Percentiles rank a stretch among this genome's conserved stretches.
Conservation (phyloP, 805 yeast species). For the Starmerella scarabaei region DNA sequence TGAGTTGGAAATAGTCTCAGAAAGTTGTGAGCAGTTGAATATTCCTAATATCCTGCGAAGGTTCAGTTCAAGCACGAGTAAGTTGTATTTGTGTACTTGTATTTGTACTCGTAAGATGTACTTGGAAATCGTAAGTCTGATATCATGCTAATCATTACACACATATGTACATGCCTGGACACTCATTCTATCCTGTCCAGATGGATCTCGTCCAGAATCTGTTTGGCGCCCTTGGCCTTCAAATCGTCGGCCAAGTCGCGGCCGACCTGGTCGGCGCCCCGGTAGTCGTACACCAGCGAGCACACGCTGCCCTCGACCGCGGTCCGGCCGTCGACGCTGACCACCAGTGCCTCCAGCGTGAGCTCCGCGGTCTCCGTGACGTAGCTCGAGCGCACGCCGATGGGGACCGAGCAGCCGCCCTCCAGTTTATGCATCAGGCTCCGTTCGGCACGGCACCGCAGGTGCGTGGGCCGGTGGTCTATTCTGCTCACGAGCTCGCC, state of each 20-base stretch:
- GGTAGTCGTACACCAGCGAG: slow-evolving; percentile 31
- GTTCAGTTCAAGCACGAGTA: no score
- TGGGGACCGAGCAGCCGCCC: slow-evolving; percentile 97
- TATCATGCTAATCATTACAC: no score
- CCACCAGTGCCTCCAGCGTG: slow-evolving; percentile 56
- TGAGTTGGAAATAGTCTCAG: no score
- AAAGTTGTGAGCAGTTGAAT: no score
- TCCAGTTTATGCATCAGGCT: slow-evolving; percentile 75
- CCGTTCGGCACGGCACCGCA: slow-evolving; percentile 80
- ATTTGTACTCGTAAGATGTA: no score
- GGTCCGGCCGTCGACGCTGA: slow-evolving; percentile 69
- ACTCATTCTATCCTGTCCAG: slow-evolving; percentile 20
- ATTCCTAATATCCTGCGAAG: no score
- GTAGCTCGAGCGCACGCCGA: slow-evolving; percentile 66
- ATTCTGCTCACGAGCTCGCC: slow-evolving; percentile 47
- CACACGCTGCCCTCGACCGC: slow-evolving; percentile 46
- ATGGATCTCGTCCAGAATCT: slow-evolving; percentile 67
- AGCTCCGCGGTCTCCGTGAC: slow-evolving; percentile 37
- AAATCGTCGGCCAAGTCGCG: slow-evolving; percentile 51
- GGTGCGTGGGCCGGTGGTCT: slow-evolving; percentile 51
- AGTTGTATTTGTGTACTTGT: no score
- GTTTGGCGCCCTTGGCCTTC: slow-evolving; percentile 66
- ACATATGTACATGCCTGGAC: no score
- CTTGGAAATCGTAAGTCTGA: no score
- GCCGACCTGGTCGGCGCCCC: slow-evolving; percentile 65